Evolutionary conservation across 2,329 filamentous ascomycete genomes (phyloP).

Genomic region (Mollisia scopiformis): DNA sequence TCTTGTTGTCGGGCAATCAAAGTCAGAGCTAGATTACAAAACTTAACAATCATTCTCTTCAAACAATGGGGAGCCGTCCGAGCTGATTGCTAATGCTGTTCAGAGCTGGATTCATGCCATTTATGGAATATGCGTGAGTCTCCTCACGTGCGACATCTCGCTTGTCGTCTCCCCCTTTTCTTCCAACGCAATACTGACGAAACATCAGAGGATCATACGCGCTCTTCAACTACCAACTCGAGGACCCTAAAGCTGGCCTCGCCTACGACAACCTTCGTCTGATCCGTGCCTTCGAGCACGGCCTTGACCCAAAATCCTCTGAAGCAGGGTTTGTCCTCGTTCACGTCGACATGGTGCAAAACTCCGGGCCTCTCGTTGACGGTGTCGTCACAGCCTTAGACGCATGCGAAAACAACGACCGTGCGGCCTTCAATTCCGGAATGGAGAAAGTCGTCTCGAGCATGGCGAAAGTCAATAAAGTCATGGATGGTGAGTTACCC

Average conservation of each 20-base stretch:
- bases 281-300: conserved; percentile 88
- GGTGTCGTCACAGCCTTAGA: conserved; percentile 72
- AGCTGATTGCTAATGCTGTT: conserved; percentile 10
- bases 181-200: too few relatives aligned
- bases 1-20: not conserved
- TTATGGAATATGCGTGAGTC: conserved; percentile 77
- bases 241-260: conserved; percentile 58
- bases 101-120: conserved; percentile 78
- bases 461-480: conserved; percentile 71
- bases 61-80: too few relatives aligned
- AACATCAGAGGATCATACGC: conserved; percentile 64
- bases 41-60: too few relatives aligned
- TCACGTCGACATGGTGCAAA: conserved; percentile 92
- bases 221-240: conserved; percentile 68
- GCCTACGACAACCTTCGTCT: conserved; percentile 74
- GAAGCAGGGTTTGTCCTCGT: conserved; percentile 97
- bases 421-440: conserved; percentile 65
- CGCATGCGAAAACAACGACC: conserved; percentile 50
- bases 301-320: conserved; percentile 82
- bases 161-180: too few relatives aligned
- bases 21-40: too few relatives aligned
- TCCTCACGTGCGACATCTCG: not conserved
- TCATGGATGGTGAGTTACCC: conserved; percentile 69
- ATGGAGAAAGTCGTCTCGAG: conserved; percentile 63
- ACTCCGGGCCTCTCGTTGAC: conserved; percentile 77